Base-by-base conservation (phyloP, 2,329 filamentous ascomycete genomes). In the Hypoxylon sp. region DNA sequence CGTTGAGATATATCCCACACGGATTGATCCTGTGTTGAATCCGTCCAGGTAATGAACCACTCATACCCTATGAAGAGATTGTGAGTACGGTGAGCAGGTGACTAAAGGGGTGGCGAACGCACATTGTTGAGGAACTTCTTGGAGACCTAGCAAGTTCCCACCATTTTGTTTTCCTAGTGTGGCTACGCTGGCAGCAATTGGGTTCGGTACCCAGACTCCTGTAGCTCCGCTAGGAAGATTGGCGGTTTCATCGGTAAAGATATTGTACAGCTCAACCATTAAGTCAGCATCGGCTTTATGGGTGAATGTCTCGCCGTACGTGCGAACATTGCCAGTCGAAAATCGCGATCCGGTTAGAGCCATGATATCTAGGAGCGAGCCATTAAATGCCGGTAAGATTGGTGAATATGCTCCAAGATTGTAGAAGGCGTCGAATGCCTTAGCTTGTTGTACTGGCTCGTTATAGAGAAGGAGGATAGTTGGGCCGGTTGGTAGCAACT, bases 281-380 rank as follows among this genome's bases (percentile, higher is more conserved):
- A 73, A 36, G 38, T 69, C 62, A 4, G 43, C 66, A 49, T 71
- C 64, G 21, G 65, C 53, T 48, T 61, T 48, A 23, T 69, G 67
- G 9, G 52, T 72, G 34, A 70, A 72, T 2, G 72, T 73, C 34
- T 73, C 72, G 32, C 68, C 70, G 51, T 71, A 69, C 2, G 67
- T 68, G 30, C 70, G 64, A 11, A 69, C 21, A 11, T 68, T 46
- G 23, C 60, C 66, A 5, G 59, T 60, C 13, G 60, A 55, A 19
- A 73, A 72, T 19, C 66, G 68, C 0, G 70, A 65, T 17, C 60
- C 69, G 9, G 63, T 65, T 2, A 73, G 25, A 5, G 63, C 28
- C 5, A 73, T 50, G 21, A 71, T 34, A 50, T 73, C 68, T 9
- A 73, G 30, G 3, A 73, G 57, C 3, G 70, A 56, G 2, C 65